A percentile compares a stretch with the other conserved stretches of the same genome.
These are phyloP conservation scores for Mortierella sp. DNA, from an alignment of 371 early-diverging fungal genomes.

Conservation along the genomic window DNA sequence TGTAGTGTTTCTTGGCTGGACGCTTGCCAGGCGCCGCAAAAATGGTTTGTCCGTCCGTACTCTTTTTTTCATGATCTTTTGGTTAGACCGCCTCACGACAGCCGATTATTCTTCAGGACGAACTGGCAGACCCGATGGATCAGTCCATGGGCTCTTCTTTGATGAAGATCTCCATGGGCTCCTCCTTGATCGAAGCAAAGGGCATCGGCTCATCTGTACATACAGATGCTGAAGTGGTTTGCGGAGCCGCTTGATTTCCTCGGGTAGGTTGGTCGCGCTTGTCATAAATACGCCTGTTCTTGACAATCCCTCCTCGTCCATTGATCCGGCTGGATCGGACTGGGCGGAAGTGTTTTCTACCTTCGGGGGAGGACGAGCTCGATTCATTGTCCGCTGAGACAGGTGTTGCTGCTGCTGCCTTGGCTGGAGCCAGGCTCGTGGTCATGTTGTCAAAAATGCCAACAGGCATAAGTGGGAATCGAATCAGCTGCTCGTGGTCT, in stretches of 20 bases:
- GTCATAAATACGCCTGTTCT: constrained; percentile 32
- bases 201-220: constrained; percentile 15
- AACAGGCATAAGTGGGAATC: constrained; percentile 43
- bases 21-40: constrained; percentile 11
- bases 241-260: constrained; percentile 20
- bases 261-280: constrained; percentile 16
- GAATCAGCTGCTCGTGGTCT: constrained; percentile 46
- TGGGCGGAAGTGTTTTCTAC: constrained; percentile 1
- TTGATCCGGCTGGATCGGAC: constrained; percentile 31
- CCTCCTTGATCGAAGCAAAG: constrained; percentile 43
- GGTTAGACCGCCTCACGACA: constrained; percentile 6
- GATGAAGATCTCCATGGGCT: constrained; percentile 46
- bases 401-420: constrained; percentile 19
- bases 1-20: neutral
- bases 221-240: neutral
- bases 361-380: neutral
- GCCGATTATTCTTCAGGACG: constrained; percentile 27
- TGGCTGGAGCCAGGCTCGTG: constrained; percentile 23
- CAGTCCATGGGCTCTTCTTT: constrained; percentile 51
- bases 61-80: constrained; percentile 34
- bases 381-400: neutral
- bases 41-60: constrained; percentile 22
- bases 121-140: constrained; percentile 11
- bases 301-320: constrained; percentile 35
- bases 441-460: constrained; percentile 49